Base-by-base conservation (phyloP, 2,329 filamentous ascomycete genomes). In the Fusarium kyushuense region DNA sequence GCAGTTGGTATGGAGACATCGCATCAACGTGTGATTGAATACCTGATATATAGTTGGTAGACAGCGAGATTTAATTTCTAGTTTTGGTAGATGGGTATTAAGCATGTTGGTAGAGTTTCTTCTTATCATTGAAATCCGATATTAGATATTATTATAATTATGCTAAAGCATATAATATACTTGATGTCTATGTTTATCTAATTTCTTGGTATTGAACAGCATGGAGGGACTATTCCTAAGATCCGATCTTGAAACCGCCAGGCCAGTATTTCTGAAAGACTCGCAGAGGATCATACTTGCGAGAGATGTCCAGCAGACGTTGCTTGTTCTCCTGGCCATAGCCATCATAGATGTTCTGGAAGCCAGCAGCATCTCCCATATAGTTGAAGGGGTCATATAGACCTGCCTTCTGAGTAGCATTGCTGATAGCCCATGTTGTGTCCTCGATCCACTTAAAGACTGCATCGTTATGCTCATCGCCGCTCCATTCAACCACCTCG, bases 1-100 rank as follows among this genome's bases (percentile, higher is more conserved):
- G 5, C 68, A 71, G 19, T 35, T 71, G 25, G 68, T 71, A 1
- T 71, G 68, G 68, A 46, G 41, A 7, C 68, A 71, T 29, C 58
- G 58, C 2, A 71, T 71, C 2, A 71, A 71, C 8, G 67, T 55
- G 0, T 70, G 21, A 43, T 5, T 2, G 6, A 13, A 17, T 30
- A 4, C 8, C 14, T 12, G n/a, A 32, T 16, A 23, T 8, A 23
- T 33, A 19, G 19, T 8, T 27, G 7, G 8, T 4, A 27, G 10
- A 8, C 6, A 1, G 4, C 9, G 11, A 43, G 10, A n/a, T 5
- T 8, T 21, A 7, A 6, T 38, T 14, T 17, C 6, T 33, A 8
- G 14, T 17, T 16, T 33, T 11, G 12, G 10, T 9, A 14, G 19
- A 38, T 4, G 0, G 1, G 19, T 11, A n/a, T 7, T 41, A 13